Evolutionary conservation across 202 grass and related monocot genomes (phyloP), one percentile per base, ranked within the genome.

Genomic region (Hordeum pubiflorum): DNA sequence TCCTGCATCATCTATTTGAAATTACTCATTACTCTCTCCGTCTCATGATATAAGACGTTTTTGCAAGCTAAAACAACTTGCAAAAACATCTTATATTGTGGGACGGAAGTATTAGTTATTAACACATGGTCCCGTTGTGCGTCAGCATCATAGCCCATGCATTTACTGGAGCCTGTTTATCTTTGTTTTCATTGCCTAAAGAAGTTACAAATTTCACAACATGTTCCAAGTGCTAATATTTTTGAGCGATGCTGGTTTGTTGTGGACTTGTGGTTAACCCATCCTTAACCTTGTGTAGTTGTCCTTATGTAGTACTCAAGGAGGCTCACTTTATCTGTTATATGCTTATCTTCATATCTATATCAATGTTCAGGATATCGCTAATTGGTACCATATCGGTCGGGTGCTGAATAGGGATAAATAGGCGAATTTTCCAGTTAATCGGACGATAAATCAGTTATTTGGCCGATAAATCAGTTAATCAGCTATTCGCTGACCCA

Each of bases 1-100:
- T 75, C 7, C 11, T 75, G 56, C 68, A 52, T 48, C 39, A 62
- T 72, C 29, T 36, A 20, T 82, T 37, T 62, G 56, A 82, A 63
- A 82, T 74, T 27, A 34, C 57, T 24, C 13, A 18, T 26, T 29
- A 29, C 27, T 29, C 27, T 2, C 27, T 29, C 27, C 27, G 27
- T 29, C 27, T 3, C 27, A 29, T 29, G 27, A 29, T 29, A 29
- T 29, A 29, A 29, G 27, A 29, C 27, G 2, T 29, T 2, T 29
- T 29, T 29, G 27, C 27, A 29, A 29, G 27, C 27, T 29, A 29
- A 29, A 29, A 29, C 27, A 29, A 29, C 27, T 29, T 29, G 27
- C 27, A 29, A 29, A 29, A 29, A 29, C 27, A 29, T 29, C 27
- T 29, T 29, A 29, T 29, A 29, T 29, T 29, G 27, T 29, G 27